Conservation (phyloP, 306 rosid genomes). For the Castanea sativa region DNA sequence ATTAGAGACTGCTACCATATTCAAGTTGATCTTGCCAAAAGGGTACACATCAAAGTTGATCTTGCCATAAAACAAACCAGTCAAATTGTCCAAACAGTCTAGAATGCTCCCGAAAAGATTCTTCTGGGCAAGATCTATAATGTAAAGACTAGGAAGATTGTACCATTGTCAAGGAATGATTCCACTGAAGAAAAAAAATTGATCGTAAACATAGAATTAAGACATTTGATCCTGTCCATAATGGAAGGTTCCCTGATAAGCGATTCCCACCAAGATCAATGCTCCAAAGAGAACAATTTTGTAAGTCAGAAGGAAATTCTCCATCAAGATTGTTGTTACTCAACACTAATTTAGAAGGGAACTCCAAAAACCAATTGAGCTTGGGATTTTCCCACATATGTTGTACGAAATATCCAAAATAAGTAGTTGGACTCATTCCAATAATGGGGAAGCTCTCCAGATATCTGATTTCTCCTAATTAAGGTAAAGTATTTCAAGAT, state of each 20-base stretch:
- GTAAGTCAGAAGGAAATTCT: slow-evolving; percentile 2
- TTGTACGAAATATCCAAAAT: background rate
- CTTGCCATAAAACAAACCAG: background rate
- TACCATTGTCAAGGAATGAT: background rate
- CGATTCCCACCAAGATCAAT: slow-evolving; percentile 23
- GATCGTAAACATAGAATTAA: background rate
- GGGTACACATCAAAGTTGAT: too few relatives aligned
- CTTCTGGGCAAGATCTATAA: too few relatives aligned
- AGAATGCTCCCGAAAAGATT: too few relatives aligned
- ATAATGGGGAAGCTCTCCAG: background rate
- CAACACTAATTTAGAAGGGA: too few relatives aligned
- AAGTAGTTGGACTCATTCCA: slow-evolving; percentile 8
- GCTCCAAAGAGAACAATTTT: background rate
- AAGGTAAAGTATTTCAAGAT: background rate
- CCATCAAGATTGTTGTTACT: background rate
- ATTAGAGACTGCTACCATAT: background rate
- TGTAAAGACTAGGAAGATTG: too few relatives aligned
- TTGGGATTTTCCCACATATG: too few relatives aligned
- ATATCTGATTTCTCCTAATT: background rate
- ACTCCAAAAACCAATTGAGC: too few relatives aligned
- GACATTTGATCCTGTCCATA: slow-evolving; percentile 7
- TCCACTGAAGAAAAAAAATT: background rate
- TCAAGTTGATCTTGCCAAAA: too few relatives aligned
- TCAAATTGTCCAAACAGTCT: background rate
- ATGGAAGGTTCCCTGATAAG: background rate